phyloP scores from a whole-genome alignment of 2,329 filamentous ascomycete genomes.

The Microsporum canis region DNA sequence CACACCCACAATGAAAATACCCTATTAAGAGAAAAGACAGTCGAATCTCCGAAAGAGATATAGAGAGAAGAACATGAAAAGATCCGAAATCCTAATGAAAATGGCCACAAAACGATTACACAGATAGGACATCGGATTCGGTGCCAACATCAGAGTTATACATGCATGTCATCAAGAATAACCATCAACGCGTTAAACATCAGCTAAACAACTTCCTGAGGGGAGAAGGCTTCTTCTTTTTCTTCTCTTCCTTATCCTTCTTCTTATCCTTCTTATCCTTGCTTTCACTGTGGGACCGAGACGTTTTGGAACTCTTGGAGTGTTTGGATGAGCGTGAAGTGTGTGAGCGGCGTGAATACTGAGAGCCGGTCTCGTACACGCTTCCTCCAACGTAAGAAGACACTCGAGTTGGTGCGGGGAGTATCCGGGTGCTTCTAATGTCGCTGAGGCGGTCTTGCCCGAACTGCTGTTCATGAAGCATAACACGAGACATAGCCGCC shows the following conservation, averaged over 20 bases:
- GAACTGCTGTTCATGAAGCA: conserved; percentile 12
- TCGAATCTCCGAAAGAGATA: not conserved
- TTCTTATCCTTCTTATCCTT: conserved; percentile 10
- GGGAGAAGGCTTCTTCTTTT: conserved; percentile 9
- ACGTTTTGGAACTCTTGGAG: conserved; percentile 8
- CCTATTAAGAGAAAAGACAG: not conserved
- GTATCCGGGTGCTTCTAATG: conserved; percentile 11
- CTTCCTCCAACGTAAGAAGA: not conserved
- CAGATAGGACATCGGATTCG: not conserved
- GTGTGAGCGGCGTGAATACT: conserved; percentile 9
- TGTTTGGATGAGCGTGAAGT: conserved; percentile 6
- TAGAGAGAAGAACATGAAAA: not conserved
- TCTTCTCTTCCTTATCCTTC: conserved; percentile 12
- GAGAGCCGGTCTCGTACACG: conserved; percentile 5
- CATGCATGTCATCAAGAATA: not conserved
- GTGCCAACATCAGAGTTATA: not conserved
- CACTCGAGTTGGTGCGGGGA: not conserved
- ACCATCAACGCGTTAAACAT: not conserved
- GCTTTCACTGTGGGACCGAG: not conserved
- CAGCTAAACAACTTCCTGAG: conserved; percentile 8
- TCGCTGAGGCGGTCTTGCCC: conserved; percentile 25
- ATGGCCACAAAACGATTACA: not conserved
- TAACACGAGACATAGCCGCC: conserved; percentile 36
- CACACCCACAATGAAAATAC: not conserved
- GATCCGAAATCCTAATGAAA: not conserved